Percentiles rank a stretch among this genome's conserved stretches.
phyloP scores from a whole-genome alignment of 2,329 filamentous ascomycete genomes.

The Phoma sp. region DNA sequence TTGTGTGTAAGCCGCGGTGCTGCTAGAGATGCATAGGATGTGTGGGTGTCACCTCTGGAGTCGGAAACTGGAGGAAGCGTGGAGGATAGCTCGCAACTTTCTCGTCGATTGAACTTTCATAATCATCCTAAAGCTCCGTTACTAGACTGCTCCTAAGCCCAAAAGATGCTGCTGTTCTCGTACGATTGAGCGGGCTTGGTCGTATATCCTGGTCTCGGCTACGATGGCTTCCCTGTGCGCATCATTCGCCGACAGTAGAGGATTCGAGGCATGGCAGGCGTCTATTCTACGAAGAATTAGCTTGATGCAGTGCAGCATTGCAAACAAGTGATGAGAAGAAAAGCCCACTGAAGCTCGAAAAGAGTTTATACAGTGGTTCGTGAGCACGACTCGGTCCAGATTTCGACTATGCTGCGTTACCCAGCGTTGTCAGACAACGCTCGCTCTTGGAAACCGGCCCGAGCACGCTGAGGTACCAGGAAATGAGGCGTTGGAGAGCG shows the following conservation, averaged over 20 bases:
- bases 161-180: conserved; percentile 7
- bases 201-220: conserved; percentile 70
- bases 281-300: conserved; percentile 19
- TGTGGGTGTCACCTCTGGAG: conserved; percentile 25
- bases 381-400: conserved; percentile 6
- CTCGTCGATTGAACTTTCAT: conserved; percentile 37
- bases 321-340: conserved; percentile 5
- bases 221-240: conserved; percentile 66
- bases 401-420: conserved; percentile 8
- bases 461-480: conserved; percentile 3
- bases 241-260: conserved; percentile 54
- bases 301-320: conserved; percentile 20
- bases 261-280: conserved; percentile 55
- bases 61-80: conserved; percentile 33
- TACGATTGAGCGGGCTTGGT: conserved; percentile 65
- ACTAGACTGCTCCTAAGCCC: not conserved
- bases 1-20: not conserved
- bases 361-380: conserved; percentile 11
- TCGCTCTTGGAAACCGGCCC: conserved; percentile 4
- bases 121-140: conserved; percentile 43
- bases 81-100: conserved; percentile 27
- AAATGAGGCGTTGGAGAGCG: conserved; percentile 6
- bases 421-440: conserved; percentile 6
- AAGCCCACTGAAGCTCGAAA: not conserved
- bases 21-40: not conserved